Conservation (phyloP, 352 stramenopile genomes). For the Pythium apleroticum region DNA sequence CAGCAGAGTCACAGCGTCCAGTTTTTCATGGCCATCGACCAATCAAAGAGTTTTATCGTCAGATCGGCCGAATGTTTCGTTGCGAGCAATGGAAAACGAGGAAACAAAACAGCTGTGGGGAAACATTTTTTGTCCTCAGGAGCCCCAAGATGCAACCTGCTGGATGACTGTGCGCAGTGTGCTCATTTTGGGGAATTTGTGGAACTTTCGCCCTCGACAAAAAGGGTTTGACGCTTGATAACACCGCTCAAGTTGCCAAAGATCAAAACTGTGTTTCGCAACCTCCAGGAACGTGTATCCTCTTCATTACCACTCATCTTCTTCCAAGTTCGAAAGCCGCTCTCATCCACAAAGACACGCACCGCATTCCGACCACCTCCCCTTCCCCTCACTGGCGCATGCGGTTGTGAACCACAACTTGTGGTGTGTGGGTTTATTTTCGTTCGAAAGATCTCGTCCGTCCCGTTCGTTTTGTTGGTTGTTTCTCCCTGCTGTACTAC, state of each 20-base stretch:
- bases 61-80: not conserved
- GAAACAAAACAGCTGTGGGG: not conserved
- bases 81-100: not conserved
- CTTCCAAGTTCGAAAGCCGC: not conserved
- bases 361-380: not conserved
- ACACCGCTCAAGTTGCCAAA: not conserved
- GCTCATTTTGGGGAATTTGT: not conserved
- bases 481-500: no score
- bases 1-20: no score
- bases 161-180: not conserved
- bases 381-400: conserved; percentile 2
- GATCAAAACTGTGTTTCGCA: not conserved
- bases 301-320: not conserved
- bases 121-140: not conserved
- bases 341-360: not conserved
- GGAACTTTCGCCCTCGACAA: not conserved
- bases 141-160: not conserved
- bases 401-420: no score
- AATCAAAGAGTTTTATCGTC: not conserved
- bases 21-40: not conserved
- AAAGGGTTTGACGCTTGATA: not conserved
- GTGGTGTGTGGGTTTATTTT: no score
- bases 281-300: no score
- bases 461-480: no score
- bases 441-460: no score